phyloP scores from a whole-genome alignment of 352 stramenopile species.

The Poterioochromonas sp. region DNA sequence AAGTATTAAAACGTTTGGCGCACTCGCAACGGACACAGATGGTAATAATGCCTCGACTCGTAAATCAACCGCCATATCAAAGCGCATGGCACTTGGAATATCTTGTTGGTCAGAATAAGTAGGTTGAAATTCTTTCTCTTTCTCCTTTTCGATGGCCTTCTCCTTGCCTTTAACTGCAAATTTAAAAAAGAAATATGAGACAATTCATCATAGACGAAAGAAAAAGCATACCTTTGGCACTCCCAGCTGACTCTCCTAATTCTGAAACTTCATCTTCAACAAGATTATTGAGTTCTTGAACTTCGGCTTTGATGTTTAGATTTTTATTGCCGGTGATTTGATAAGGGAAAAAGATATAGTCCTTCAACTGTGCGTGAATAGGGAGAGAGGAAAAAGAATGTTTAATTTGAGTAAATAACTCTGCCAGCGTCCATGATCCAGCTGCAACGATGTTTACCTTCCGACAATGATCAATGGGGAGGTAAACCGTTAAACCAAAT shows the following conservation, averaged over 20 bases:
- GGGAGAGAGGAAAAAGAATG: not conserved
- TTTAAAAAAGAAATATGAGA: too few species aligned
- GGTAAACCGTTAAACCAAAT: not conserved
- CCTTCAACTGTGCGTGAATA: not conserved
- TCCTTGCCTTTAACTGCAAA: not conserved
- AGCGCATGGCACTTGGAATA: not conserved
- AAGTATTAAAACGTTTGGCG: not conserved
- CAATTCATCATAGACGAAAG: too few species aligned
- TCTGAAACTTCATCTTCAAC: too few species aligned
- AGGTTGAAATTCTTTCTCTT: not conserved
- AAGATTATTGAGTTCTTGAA: too few species aligned
- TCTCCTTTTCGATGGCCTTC: not conserved
- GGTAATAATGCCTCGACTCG: too few species aligned
- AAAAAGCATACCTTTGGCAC: too few species aligned
- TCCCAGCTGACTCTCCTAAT: too few species aligned
- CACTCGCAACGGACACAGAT: not conserved
- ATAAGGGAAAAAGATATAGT: slow-evolving; percentile 22
- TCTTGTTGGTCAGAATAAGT: not conserved
- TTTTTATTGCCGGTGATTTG: not conserved
- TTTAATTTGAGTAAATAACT: slow-evolving; percentile 26
- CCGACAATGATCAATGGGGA: not conserved
- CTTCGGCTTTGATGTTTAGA: not conserved
- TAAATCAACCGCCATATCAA: not conserved
- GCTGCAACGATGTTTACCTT: not conserved
- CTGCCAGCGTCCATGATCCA: not conserved